A percentile compares a stretch with the other conserved stretches of the same genome.
phyloP scores from a whole-genome alignment of 2,329 filamentous ascomycete genomes.

The Epichloe bromicola region DNA sequence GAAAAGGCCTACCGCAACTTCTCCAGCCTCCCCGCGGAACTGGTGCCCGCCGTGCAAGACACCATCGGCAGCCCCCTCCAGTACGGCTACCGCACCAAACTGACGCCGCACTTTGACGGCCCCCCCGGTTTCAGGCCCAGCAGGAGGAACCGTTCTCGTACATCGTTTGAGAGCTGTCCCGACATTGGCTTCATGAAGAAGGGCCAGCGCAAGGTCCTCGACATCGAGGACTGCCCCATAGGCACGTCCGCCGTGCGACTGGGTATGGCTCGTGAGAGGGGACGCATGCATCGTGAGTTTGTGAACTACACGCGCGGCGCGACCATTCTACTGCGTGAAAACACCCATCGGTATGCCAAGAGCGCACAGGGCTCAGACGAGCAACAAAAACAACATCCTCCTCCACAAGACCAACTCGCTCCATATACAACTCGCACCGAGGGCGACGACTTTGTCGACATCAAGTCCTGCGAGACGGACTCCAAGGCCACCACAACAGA shows the following conservation, averaged over 20 bases:
- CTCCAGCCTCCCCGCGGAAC: constrained; percentile 62
- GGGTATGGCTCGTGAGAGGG: constrained; percentile 72
- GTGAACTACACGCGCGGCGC: constrained; percentile 65
- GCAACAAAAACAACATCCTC: constrained; percentile 10
- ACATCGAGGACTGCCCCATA: constrained; percentile 96
- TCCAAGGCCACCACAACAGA: constrained; percentile 72
- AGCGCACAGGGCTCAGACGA: constrained; percentile 9
- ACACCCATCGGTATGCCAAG: constrained; percentile 54
- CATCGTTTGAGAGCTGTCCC: constrained; percentile 49
- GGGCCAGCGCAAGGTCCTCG: constrained; percentile 64
- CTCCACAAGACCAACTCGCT: constrained; percentile 13
- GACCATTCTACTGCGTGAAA: constrained; percentile 80
- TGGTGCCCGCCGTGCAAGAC: constrained; percentile 63
- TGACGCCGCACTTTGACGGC: constrained; percentile 90
- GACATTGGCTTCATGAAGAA: constrained; percentile 86
- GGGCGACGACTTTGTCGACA: constrained; percentile 47
- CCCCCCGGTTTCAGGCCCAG: constrained; percentile 48
- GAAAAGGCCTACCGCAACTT: constrained; percentile 90
- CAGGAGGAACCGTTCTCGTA: constrained; percentile 31
- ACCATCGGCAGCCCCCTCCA: constrained; percentile 85
- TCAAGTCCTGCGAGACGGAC: constrained; percentile 83
- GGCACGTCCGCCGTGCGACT: constrained; percentile 73
- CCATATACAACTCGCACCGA: constrained; percentile 35
- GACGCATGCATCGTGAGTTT: constrained; percentile 58
- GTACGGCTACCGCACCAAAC: constrained; percentile 90